Evolutionary conservation across 2,329 filamentous ascomycete genomes (phyloP), one percentile per base, ranked within the genome.

Genomic region (Thyridium curvatum): DNA sequence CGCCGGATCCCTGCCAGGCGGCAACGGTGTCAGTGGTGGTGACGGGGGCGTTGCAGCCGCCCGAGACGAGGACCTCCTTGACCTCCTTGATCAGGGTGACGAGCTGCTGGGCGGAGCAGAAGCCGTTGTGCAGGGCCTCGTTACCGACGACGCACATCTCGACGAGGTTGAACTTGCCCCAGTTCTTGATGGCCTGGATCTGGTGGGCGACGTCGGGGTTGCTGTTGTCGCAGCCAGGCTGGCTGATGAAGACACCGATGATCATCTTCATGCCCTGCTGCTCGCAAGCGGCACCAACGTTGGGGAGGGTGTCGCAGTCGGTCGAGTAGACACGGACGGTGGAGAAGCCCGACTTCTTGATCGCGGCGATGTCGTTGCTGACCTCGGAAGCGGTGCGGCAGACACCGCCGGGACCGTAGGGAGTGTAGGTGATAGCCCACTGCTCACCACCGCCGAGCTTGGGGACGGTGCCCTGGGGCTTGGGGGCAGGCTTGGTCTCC

Each of bases 1-100:
- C 74, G 47, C 82, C 71, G 38, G 68, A 50, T 59, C 81, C 68
- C 65, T 87, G 68, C 79, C 88, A 89, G 59, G 84, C 72, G 64
- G 82, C 77, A 52, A 94, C 76, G 40, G 90, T 82, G 71, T 97
- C 91, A 46, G 90, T 84, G 53, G 88, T 94, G 59, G 89, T 94
- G 68, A 83, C 76, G 34, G 77, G 75, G 37, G 84, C 85, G 21
- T 61, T 72, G 80, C 88, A 95, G 50, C 82, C 84, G 45, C 75
- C 74, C 42, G 52, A 51, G 48, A 59, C 49, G 72, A 91, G 82
- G 55, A 75, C 62, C 41, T 64, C 43, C 69, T 82, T 83, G 71
- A 79, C 75, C 46, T 76, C 68, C 49, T 59, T 58, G 65, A 97
- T 84, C 64, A 94, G 88, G 32, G 59, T 52, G 45, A 74, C 79